Base-by-base conservation (phyloP, 129 eudicot species). In the Helichrysum umbraculigerum region DNA sequence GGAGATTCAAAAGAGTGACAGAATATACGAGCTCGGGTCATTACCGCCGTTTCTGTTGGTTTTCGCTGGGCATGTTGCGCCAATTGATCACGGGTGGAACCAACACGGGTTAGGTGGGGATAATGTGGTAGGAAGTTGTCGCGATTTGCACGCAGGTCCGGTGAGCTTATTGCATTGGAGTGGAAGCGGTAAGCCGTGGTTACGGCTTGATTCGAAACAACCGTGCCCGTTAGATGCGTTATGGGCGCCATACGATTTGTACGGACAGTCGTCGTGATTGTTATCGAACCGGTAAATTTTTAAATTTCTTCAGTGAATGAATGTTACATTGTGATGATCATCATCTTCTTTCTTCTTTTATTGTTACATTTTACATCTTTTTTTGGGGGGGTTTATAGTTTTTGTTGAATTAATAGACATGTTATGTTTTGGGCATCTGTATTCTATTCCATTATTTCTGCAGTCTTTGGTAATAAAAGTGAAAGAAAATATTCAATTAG, bases 101-200 rank as follows among this genome's bases (percentile, higher is more conserved):
- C 98, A 93, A 65, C 98, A 93, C 35, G 98, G 98, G 4, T 71
- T 93, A 47, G 98, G 98, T 4, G 98, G 98, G 11, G 98, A 93
- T 69, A 93, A 93, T 60, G 96, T 93, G 2, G 80, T 72, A 22
- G 98, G 98, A 3, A 94, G 97, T 74, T 94, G 98, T 83, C 70
- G 98, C 28, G 93, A 94, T 76, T 83, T 94, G n/a, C 98, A 94
- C 65, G 85, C 98, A 2, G 98, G 98, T 66, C 93, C 97, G 35
- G 98, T 94, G 29, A 88, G 96, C 56, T 74, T 94, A 3, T 78
- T 94, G 7, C 98, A 94, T 80, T 94, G 98, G 98, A 88, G 96
- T 61, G 98, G 98, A 28, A 75, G 85, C 63, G 98, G 98, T 21
- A 94, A 94, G 86, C 98, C 98, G 4, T 94, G 98, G 98, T 68